Conservation (phyloP, 1,139 yeast species). For the Hemisphaericaspora lyxosophila region DNA sequence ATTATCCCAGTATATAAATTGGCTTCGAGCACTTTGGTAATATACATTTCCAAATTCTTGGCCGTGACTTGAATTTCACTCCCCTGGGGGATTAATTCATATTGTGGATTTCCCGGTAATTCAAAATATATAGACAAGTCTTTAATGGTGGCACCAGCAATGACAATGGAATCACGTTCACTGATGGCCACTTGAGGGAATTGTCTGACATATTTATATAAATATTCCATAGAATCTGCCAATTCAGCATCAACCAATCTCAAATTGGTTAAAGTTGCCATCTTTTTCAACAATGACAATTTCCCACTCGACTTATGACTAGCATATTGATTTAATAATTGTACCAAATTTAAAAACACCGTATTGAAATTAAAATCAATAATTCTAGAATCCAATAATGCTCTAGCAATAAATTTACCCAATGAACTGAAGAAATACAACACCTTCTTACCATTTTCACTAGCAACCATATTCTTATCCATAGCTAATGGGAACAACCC, state of each 20-base stretch:
- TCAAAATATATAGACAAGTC: constrained; percentile 56
- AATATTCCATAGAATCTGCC: constrained; percentile 57
- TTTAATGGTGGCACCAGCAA: constrained; percentile 46
- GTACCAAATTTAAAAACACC: constrained; percentile 58
- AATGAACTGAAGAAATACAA: constrained; percentile 60
- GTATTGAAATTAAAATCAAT: constrained; percentile 80
- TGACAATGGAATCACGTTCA: constrained; percentile 24
- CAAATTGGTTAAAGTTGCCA: constrained; percentile 44
- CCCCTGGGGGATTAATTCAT: constrained; percentile 62
- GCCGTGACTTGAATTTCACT: constrained; percentile 46
- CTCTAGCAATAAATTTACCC: constrained; percentile 85
- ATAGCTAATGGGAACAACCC: constrained; percentile 81
- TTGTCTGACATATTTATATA: constrained; percentile 44
- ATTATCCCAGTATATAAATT: constrained; percentile 65
- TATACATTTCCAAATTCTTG: constrained; percentile 58
- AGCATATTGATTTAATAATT: constrained; percentile 23
- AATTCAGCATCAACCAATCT: constrained; percentile 58
- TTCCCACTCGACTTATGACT: constrained; percentile 12
- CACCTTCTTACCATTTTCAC: constrained; percentile 43
- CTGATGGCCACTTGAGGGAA: constrained; percentile 19
- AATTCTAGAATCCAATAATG: constrained; percentile 81
- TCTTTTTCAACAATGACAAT: constrained; percentile 26
- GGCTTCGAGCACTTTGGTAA: constrained; percentile 57
- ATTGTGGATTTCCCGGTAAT: constrained; percentile 73
- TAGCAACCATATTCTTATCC: constrained; percentile 23